phyloP scores from a whole-genome alignment of 305 asterid species.

The Solanum hybrid region DNA sequence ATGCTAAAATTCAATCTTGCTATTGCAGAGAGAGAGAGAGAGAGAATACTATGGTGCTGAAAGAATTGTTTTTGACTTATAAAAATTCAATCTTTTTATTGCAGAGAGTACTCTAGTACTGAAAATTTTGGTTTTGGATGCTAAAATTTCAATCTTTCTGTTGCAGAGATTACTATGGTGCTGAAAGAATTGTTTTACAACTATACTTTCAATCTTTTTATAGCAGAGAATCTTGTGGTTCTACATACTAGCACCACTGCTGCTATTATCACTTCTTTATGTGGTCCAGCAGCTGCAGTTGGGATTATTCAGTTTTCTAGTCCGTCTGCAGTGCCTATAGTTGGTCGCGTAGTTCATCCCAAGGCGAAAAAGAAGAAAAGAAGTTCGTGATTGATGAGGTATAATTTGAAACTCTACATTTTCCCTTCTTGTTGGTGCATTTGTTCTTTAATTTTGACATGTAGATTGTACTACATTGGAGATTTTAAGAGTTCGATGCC shows the following conservation, averaged over 20 bases:
- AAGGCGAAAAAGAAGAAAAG: conserved; percentile 37
- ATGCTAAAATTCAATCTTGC: not conserved
- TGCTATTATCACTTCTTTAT: conserved; percentile 81
- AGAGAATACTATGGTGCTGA: not conserved
- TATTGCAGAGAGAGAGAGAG: not conserved
- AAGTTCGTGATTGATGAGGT: conserved; percentile 73
- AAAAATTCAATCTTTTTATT: not conserved
- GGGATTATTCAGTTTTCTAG: conserved; percentile 88
- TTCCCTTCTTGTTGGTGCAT: not conserved
- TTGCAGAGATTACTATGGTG: not conserved
- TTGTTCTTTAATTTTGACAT: not conserved
- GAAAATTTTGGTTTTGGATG: not conserved
- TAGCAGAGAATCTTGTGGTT: not conserved
- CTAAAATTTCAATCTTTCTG: not conserved
- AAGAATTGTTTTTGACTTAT: not conserved
- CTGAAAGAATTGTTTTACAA: not conserved
- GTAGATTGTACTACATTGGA: not conserved
- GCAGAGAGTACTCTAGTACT: not conserved
- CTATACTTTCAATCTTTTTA: conserved; percentile 5
- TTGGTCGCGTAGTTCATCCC: conserved; percentile 51
- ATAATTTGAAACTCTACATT: not conserved
- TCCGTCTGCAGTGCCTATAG: conserved; percentile 55
- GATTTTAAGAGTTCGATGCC: not conserved
- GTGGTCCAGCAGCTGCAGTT: conserved; percentile 91
- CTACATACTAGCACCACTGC: conserved; percentile 59